Percentiles rank a stretch among this genome's conserved stretches.
phyloP scores from a whole-genome alignment of 371 early-diverging fungal genomes.

The Apophysomyces trapeziformis region DNA sequence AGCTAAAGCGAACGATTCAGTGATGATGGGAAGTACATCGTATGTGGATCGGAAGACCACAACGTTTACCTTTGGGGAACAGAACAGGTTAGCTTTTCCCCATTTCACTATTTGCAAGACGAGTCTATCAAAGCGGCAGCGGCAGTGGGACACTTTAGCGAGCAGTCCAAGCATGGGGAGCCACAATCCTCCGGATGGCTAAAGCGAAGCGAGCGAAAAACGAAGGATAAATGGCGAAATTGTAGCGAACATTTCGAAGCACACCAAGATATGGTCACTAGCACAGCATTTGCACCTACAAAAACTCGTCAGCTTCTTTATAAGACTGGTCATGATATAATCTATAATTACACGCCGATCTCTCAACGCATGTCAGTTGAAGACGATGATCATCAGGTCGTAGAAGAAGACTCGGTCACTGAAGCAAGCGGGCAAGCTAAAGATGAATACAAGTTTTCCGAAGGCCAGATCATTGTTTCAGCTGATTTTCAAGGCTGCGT shows the following conservation, averaged over 20 bases:
- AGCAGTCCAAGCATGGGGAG: slow-evolving; percentile 29
- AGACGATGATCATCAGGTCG: slow-evolving; percentile 6
- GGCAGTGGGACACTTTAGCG: slow-evolving; percentile 25
- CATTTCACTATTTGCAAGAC: slow-evolving; percentile 42
- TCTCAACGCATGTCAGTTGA: neutral
- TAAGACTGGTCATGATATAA: slow-evolving; percentile 49
- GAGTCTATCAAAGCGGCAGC: slow-evolving; percentile 31
- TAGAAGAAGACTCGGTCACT: slow-evolving; percentile 4
- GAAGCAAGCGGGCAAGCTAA: slow-evolving; percentile 30
- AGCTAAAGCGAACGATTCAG: slow-evolving; percentile 27
- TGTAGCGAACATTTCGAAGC: slow-evolving; percentile 49
- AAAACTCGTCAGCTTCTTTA: slow-evolving; percentile 61
- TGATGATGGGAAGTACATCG: slow-evolving; percentile 76
- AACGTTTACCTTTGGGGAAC: slow-evolving; percentile 79
- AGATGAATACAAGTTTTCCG: slow-evolving; percentile 40
- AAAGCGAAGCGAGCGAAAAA: slow-evolving; percentile 32
- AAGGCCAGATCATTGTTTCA: slow-evolving; percentile 69
- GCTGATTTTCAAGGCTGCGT: slow-evolving; percentile 66
- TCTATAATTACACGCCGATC: slow-evolving; percentile 44
- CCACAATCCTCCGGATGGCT: slow-evolving; percentile 26
- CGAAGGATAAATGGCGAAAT: slow-evolving; percentile 36
- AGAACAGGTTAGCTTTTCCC: slow-evolving; percentile 44
- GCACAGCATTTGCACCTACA: slow-evolving; percentile 66
- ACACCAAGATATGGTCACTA: slow-evolving; percentile 58
- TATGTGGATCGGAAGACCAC: slow-evolving; percentile 84